phyloP scores from a whole-genome alignment of 2,329 filamentous ascomycete species.

The Oidium heveae region DNA sequence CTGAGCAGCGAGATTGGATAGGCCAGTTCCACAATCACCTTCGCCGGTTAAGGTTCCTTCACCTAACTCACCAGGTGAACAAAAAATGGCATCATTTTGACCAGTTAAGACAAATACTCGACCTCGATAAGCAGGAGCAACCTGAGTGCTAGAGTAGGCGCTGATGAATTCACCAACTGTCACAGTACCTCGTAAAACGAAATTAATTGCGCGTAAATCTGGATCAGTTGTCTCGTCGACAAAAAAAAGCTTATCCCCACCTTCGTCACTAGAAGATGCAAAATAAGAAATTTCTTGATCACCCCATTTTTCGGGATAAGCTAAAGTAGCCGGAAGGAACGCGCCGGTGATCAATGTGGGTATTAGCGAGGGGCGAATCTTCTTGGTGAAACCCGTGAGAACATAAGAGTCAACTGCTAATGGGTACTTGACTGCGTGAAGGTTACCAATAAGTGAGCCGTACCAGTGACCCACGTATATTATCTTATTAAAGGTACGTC shows the following conservation, averaged over 20 bases:
- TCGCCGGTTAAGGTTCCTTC: background rate
- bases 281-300: background rate
- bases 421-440: conserved; percentile 8
- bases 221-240: background rate
- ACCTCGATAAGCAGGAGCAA: conserved; percentile 2
- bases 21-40: background rate
- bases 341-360: background rate
- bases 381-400: conserved; percentile 9
- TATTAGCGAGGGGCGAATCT: background rate
- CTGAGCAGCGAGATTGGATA: background rate
- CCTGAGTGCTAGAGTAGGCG: background rate
- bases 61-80: background rate
- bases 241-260: background rate
- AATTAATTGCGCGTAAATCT: conserved; percentile 2
- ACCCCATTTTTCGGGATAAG: background rate
- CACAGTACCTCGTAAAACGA: conserved; percentile 3
- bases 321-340: background rate
- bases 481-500: conserved; percentile 7
- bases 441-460: conserved; percentile 9
- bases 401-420: conserved; percentile 9
- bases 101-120: conserved; percentile 5
- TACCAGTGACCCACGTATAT: conserved; percentile 11
- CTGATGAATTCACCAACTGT: conserved; percentile 4
- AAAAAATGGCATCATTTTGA: conserved; percentile 5
- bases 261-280: background rate